Conservation (phyloP, 768 basidiomycete genomes). For the Tulasnella sp. region DNA sequence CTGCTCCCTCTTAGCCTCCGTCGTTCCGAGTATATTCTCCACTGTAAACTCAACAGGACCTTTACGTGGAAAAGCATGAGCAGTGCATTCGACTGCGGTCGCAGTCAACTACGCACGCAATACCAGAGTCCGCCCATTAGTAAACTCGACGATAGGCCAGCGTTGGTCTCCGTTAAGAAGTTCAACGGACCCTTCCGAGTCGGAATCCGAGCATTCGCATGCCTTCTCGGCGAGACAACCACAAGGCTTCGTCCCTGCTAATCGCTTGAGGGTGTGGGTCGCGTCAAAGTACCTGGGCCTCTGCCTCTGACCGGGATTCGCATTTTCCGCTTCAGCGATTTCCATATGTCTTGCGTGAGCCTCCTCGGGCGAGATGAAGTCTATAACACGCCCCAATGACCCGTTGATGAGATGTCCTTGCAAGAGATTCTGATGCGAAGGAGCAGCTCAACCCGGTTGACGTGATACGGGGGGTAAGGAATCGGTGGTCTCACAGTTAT, state of each 20-base stretch:
- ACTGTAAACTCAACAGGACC: conserved; percentile 51
- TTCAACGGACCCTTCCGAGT: not conserved
- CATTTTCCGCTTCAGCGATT: not conserved
- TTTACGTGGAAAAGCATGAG: not conserved
- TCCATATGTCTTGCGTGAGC: conserved; percentile 27
- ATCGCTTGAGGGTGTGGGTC: too few relatives aligned
- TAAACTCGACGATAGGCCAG: conserved; percentile 55
- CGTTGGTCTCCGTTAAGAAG: not conserved
- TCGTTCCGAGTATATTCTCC: conserved; percentile 42
- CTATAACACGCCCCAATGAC: conserved; percentile 44
- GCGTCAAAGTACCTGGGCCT: too few relatives aligned
- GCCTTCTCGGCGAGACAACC: too few relatives aligned
- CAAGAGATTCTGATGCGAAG: conserved; percentile 56
- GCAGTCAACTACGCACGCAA: conserved; percentile 23
- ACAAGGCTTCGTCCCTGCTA: too few relatives aligned
- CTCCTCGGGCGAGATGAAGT: conserved; percentile 35
- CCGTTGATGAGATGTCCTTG: conserved; percentile 65
- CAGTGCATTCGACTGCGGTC: not conserved
- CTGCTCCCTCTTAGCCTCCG: conserved; percentile 50
- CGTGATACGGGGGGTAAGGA: too few relatives aligned
- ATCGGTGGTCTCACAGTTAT: not conserved
- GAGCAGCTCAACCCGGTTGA: too few relatives aligned
- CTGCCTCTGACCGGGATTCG: not conserved
- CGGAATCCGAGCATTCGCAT: too few relatives aligned
- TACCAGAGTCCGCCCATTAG: conserved; percentile 34